Evolutionary conservation across 176 grass and related monocot genomes (phyloP).

Genomic region (Thalia dealbata): DNA sequence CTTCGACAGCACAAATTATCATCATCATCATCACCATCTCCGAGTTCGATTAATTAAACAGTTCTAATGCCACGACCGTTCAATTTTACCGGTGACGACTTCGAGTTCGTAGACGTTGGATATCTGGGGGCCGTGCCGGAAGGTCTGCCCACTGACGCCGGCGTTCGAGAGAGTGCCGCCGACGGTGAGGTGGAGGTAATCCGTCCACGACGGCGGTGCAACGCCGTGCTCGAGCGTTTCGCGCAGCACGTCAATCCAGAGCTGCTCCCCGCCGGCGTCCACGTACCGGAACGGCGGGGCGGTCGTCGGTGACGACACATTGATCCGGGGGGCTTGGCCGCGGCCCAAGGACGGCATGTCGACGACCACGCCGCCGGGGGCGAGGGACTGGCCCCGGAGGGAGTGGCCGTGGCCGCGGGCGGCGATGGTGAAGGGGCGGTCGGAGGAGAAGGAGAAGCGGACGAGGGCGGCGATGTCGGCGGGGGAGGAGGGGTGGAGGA

Average conservation of each 20-base stretch:
- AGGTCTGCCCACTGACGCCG: constrained; percentile 18
- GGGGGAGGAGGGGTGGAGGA: constrained; percentile 7
- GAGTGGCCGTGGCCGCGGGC: constrained; percentile 18
- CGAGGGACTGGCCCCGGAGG: constrained; percentile 5
- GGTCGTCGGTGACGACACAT: background rate
- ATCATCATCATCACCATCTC: too few species aligned
- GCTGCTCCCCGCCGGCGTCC: constrained; percentile 17
- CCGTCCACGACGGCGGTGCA: constrained; percentile 5
- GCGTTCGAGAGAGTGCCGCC: constrained; percentile 21
- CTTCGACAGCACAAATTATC: background rate
- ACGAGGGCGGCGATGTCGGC: constrained; percentile 45
- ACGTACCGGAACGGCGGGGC: background rate
- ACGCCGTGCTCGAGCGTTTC: constrained; percentile 5
- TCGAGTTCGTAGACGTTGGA: constrained; percentile 23
- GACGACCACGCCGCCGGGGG: constrained; percentile 1
- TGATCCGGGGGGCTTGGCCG: background rate
- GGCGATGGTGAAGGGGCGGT: background rate
- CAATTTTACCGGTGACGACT: constrained; percentile 16
- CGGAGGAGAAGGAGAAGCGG: constrained; percentile 11
- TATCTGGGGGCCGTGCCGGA: constrained; percentile 18
- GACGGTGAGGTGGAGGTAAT: constrained; percentile 23
- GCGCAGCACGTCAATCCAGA: constrained; percentile 13
- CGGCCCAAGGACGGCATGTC: constrained; percentile 14
- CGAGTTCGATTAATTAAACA: too few species aligned
- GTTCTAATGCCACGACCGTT: too few species aligned